phyloP scores from a whole-genome alignment of 176 grass and related monocot genomes.

The Zea luxurians region DNA sequence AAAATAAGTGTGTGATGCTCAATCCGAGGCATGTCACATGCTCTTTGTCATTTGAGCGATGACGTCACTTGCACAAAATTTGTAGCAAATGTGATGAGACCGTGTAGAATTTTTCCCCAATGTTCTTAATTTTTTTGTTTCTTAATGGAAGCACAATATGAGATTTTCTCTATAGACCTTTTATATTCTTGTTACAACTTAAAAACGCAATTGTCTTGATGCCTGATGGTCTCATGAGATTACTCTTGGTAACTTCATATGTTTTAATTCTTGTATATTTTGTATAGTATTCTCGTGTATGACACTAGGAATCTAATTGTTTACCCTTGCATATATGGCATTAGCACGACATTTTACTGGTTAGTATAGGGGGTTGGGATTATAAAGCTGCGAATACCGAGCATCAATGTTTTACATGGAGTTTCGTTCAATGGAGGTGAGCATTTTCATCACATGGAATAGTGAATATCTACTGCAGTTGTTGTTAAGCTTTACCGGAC shows the following conservation, averaged over 20 bases:
- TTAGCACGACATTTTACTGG: no score
- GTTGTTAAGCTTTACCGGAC: constrained; percentile 6
- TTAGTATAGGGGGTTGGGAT: constrained; percentile 81
- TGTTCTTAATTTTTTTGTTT: background rate
- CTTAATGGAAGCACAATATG: background rate
- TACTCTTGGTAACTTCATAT: background rate
- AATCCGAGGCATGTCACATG: no score
- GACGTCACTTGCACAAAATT: no score
- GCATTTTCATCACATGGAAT: constrained; percentile 8
- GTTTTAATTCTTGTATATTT: background rate
- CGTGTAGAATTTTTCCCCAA: no score
- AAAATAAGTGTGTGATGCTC: no score
- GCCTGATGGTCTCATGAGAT: background rate
- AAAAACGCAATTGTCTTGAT: background rate
- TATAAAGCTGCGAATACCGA: constrained; percentile 73
- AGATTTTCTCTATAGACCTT: background rate
- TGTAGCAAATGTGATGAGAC: no score
- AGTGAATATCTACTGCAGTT: background rate
- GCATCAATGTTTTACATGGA: constrained; percentile 85
- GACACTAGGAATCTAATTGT: no score
- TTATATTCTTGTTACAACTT: background rate
- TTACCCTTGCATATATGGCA: no score
- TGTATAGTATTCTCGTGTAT: background rate
- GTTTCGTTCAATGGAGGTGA: constrained; percentile 85
- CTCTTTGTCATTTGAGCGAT: no score